A percentile compares a stretch with the other conserved stretches of the same genome.
These are phyloP conservation scores for Verticillium klebahnii DNA, from an alignment of 2,329 filamentous ascomycete species.

Conservation along the genomic window DNA sequence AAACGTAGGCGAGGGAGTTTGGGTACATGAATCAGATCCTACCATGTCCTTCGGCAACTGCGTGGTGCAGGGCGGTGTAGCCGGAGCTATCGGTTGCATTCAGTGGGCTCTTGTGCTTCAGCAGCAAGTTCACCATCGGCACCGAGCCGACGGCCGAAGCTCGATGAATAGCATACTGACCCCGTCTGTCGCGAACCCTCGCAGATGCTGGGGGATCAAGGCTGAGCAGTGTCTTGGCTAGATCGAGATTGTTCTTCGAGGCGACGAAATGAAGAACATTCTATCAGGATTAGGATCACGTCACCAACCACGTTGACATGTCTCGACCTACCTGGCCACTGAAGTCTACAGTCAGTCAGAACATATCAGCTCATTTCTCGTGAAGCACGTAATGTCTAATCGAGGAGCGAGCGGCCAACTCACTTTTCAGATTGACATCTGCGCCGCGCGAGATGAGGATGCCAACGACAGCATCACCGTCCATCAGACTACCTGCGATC, in stretches of 20 bases:
- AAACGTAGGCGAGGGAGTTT: not conserved
- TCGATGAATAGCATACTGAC: conserved; percentile 87
- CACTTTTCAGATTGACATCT: conserved; percentile 70
- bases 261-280: conserved; percentile 88
- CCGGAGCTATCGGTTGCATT: conserved; percentile 80
- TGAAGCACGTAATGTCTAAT: not conserved
- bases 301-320: not conserved
- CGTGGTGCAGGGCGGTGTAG: conserved; percentile 86
- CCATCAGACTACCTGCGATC: conserved; percentile 73
- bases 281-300: conserved; percentile 31
- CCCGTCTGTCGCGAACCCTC: conserved; percentile 75
- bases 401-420: conserved; percentile 6
- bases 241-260: conserved; percentile 82
- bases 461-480: conserved; percentile 64
- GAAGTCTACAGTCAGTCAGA: conserved; percentile 41
- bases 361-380: not conserved
- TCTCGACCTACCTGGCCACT: conserved; percentile 51
- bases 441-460: conserved; percentile 66
- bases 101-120: conserved; percentile 73
- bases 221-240: conserved; percentile 71
- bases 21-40: conserved; percentile 12
- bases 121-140: conserved; percentile 77
- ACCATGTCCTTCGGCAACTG: conserved; percentile 71
- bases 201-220: conserved; percentile 68
- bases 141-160: conserved; percentile 85